Conservation (phyloP, 495 filamentous ascomycete genomes). For the Tuber microsphaerosporum region DNA sequence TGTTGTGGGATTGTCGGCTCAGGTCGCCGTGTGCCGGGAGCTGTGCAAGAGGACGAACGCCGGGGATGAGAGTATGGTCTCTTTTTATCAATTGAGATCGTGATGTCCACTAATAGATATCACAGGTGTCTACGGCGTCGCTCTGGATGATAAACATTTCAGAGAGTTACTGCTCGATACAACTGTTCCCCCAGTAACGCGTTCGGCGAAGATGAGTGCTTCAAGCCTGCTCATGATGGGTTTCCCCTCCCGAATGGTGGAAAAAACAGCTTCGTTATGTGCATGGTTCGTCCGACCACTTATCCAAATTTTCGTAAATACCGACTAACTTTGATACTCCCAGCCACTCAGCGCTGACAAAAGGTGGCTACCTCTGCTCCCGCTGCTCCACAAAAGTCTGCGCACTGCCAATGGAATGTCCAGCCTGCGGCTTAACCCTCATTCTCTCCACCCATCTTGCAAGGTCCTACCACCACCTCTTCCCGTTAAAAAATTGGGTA, state of each 20-base stretch:
- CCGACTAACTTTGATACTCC: neutral
- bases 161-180: slow-evolving; percentile 77
- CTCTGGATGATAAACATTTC: slow-evolving; percentile 81
- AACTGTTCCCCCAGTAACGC: slow-evolving; percentile 80
- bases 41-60: slow-evolving; percentile 79
- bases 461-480: slow-evolving; percentile 90
- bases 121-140: slow-evolving; percentile 62
- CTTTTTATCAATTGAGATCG: neutral
- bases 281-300: slow-evolving; percentile 52
- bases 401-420: slow-evolving; percentile 82
- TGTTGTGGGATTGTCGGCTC: slow-evolving; percentile 81
- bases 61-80: slow-evolving; percentile 54
- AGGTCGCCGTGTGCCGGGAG: slow-evolving; percentile 85
- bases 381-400: slow-evolving; percentile 86
- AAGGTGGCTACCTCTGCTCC: slow-evolving; percentile 87
- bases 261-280: slow-evolving; percentile 57
- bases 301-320: slow-evolving; percentile 6
- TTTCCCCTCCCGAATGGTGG: slow-evolving; percentile 87
- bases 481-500: slow-evolving; percentile 82
- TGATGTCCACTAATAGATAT: slow-evolving; percentile 5
- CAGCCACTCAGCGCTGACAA: slow-evolving; percentile 66
- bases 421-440: slow-evolving; percentile 82
- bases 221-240: slow-evolving; percentile 93
- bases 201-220: slow-evolving; percentile 58
- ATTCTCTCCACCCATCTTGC: slow-evolving; percentile 95